Base-by-base conservation (phyloP, 2,329 filamentous ascomycete species). In the Podosphaera fusca region DNA sequence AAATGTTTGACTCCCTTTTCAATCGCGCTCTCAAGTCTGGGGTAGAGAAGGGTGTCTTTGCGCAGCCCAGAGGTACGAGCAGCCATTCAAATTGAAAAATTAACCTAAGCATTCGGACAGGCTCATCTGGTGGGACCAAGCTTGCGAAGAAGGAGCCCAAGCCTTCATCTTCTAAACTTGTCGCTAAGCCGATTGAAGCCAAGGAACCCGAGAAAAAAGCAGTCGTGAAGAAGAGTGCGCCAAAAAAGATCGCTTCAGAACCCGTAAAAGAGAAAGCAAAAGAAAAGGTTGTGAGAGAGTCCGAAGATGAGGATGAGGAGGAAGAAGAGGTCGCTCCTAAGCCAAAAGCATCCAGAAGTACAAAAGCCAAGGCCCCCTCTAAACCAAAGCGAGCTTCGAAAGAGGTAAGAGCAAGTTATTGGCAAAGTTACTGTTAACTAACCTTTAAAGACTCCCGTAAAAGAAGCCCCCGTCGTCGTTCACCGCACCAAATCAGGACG, bases 401-500 rank as follows among this genome's bases (percentile, higher is more conserved):
- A 36, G 55, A 64, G 34, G 45, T 14, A 29, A 31, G 21, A 49
- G 35, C 21, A 54, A 54, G 8, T 14, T 55, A 58, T n/a, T 30
- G 21, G 40, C 10, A 2, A 35, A 40, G 55, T 61, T 64, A 63
- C 64, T 61, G 57, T 65, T 34, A 45, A 2, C 40, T 4, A 45
- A 4, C 10, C 40, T 45, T 45, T 45, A 10, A 45, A 45, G 40
- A n/a, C 4, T 45, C 40, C 40, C 40, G 40, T 45, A 2, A 45
- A 45, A 60, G 75, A 78, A 63, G 75, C 82, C 38, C 21, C 21
- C 21, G 21, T 21, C 21, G 21, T 21, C 21, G 70, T 83, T 40
- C 73, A 75, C 66, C 85, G 81, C 75, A 85, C 82, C 68, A 85
- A 84, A 74, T 83, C 81, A 45, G 82, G 82, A 50, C 80, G 82